phyloP scores from a whole-genome alignment of 345 rosid genomes.

The Aegle marmelos region DNA sequence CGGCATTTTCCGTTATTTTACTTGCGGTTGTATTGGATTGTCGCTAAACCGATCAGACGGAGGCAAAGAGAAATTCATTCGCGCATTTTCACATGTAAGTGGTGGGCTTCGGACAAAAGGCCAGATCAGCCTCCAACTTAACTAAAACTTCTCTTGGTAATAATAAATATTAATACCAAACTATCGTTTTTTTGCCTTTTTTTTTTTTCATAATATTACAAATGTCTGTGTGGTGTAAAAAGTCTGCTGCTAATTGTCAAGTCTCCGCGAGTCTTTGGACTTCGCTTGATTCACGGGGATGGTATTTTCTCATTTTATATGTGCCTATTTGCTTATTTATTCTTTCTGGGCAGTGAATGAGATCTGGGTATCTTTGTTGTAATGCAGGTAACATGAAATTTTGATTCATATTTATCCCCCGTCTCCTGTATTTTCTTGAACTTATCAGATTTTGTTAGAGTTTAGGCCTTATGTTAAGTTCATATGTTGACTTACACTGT shows the following conservation, averaged over 20 bases:
- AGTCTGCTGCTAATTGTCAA: background rate
- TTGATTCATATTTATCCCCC: constrained; percentile 6
- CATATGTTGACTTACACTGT: background rate
- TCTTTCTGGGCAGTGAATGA: background rate
- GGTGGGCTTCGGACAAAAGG: background rate
- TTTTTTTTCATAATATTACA: too few relatives aligned
- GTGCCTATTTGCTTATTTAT: background rate
- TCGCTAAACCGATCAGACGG: background rate
- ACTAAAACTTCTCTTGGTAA: background rate
- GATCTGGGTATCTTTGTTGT: constrained; percentile 22
- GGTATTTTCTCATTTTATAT: background rate
- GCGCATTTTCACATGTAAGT: background rate
- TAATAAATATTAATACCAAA: background rate
- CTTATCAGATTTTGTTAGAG: background rate
- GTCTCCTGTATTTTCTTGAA: constrained; percentile 6
- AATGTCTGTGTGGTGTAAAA: background rate
- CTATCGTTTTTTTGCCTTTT: too few relatives aligned
- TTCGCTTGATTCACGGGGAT: background rate
- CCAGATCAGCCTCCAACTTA: constrained; percentile 7
- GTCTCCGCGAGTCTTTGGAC: background rate
- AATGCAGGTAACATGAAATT: background rate
- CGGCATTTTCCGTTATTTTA: background rate
- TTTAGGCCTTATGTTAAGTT: background rate
- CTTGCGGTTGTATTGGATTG: background rate
- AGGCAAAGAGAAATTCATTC: background rate